Conservation (phyloP, 2,329 filamentous ascomycete species). For the Blumeriella jaapii region DNA sequence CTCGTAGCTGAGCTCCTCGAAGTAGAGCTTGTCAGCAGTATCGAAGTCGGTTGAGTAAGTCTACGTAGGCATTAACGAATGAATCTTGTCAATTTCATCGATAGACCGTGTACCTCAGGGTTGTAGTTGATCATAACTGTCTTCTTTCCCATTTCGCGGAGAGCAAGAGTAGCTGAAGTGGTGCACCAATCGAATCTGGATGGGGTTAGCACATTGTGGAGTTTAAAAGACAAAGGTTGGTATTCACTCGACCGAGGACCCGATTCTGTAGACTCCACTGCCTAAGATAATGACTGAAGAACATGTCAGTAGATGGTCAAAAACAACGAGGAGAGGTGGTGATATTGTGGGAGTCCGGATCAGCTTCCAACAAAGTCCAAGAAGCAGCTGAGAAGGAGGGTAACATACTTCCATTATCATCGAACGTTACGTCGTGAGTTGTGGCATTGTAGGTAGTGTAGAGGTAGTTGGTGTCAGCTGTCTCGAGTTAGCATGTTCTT, state of each 20-base stretch:
- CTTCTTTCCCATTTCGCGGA: conserved; percentile 84
- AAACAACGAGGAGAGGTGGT: too few relatives aligned
- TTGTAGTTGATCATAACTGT: conserved; percentile 88
- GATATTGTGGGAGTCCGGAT: too few relatives aligned
- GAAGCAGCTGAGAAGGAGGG: background rate
- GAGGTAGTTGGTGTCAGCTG: conserved; percentile 1
- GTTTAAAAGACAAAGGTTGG: too few relatives aligned
- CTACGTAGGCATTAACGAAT: conserved; percentile 35
- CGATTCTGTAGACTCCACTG: conserved; percentile 94
- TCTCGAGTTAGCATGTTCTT: background rate
- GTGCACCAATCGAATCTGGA: conserved; percentile 99
- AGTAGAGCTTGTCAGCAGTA: conserved; percentile 82
- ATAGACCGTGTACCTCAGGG: conserved; percentile 14
- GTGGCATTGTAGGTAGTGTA: conserved; percentile 98
- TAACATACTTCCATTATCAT: conserved; percentile 58
- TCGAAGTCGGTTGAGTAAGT: conserved; percentile 80
- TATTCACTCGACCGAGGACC: conserved; percentile 95
- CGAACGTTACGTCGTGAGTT: conserved; percentile 84
- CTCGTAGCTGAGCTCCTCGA: conserved; percentile 93
- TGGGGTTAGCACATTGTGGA: too few relatives aligned
- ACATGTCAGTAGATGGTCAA: background rate
- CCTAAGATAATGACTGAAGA: conserved; percentile 57
- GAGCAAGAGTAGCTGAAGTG: conserved; percentile 74
- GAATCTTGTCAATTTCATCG: conserved; percentile 7
- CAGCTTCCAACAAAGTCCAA: too few relatives aligned